Evolutionary conservation across 768 basidiomycete genomes (phyloP).

Genomic region (Psilocybe tampanensis): DNA sequence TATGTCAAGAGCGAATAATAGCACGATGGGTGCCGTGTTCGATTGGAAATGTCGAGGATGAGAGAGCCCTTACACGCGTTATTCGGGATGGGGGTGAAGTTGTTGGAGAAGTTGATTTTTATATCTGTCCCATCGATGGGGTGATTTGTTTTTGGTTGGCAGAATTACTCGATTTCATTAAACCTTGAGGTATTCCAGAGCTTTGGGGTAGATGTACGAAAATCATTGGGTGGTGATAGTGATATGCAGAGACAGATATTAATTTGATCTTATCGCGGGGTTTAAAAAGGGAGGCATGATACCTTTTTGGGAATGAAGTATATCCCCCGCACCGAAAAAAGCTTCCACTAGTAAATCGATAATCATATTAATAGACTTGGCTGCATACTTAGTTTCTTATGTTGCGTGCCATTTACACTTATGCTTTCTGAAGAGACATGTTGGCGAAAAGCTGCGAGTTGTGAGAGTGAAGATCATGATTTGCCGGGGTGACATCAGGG

Average conservation of each 20-base stretch:
- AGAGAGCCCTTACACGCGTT: too few species aligned
- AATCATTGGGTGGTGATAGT: too few species aligned
- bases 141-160: background rate
- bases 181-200: background rate
- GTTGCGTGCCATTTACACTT: background rate
- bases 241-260: background rate
- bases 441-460: background rate
- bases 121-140: background rate
- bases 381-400: background rate
- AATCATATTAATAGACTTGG: background rate
- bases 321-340: background rate
- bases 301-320: background rate
- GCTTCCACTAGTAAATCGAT: background rate
- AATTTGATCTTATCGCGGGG: background rate
- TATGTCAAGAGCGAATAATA: too few species aligned
- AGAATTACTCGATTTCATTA: background rate
- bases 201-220: background rate
- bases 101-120: background rate
- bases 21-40: too few species aligned
- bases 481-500: background rate
- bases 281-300: background rate
- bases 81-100: too few species aligned
- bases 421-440: background rate
- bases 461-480: constrained; percentile 1
- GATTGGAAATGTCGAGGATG: too few species aligned